These are phyloP conservation scores for Epichloe gansuensis DNA, from an alignment of 2,329 filamentous ascomycete genomes.

Conservation along the genomic window DNA sequence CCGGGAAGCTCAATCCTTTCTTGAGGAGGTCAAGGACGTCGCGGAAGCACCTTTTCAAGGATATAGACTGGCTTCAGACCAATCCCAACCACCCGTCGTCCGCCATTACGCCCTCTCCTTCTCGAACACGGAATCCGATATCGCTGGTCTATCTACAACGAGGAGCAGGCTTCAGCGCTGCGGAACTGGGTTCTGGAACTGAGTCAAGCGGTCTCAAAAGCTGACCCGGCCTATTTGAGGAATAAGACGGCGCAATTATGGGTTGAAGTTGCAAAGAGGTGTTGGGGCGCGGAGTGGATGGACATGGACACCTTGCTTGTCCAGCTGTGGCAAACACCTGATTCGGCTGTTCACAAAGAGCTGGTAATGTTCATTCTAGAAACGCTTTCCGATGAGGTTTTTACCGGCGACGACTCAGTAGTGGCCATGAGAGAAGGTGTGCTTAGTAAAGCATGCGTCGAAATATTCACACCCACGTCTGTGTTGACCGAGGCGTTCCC, in stretches of 20 bases:
- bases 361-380: conserved; percentile 83
- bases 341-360: conserved; percentile 58
- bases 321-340: conserved; percentile 64
- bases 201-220: conserved; percentile 54
- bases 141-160: conserved; percentile 62
- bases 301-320: conserved; percentile 83
- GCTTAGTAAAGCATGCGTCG: conserved; percentile 80
- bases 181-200: conserved; percentile 70
- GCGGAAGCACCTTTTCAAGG: conserved; percentile 74
- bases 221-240: conserved; percentile 71
- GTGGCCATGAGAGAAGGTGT: conserved; percentile 73
- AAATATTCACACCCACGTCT: conserved; percentile 74
- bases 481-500: conserved; percentile 69
- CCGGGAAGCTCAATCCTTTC: conserved; percentile 69
- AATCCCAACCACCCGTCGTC: conserved; percentile 64
- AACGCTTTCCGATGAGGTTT: conserved; percentile 86
- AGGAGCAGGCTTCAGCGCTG: conserved; percentile 55
- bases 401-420: conserved; percentile 78
- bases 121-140: conserved; percentile 84
- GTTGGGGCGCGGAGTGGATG: conserved; percentile 87
- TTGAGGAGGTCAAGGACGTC: conserved; percentile 74
- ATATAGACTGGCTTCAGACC: conserved; percentile 67
- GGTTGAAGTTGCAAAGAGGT: conserved; percentile 88
- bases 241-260: conserved; percentile 93
- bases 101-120: conserved; percentile 90